A percentile compares a stretch with the other conserved stretches of the same genome.
phyloP scores from a whole-genome alignment of 805 yeast genomes.

The Wickerhamiella brachini region DNA sequence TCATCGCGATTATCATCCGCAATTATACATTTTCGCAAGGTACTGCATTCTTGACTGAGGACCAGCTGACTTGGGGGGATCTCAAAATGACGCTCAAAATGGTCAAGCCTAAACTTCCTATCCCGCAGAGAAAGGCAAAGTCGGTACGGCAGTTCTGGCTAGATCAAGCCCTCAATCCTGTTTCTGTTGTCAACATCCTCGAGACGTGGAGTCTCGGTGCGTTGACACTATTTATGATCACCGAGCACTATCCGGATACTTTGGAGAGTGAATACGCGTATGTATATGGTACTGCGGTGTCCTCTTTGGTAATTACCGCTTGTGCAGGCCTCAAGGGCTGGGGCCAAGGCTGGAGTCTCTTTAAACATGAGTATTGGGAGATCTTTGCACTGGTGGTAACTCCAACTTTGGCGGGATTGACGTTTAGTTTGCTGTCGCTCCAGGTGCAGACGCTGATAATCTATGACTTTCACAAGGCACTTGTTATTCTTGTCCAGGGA shows the following conservation, averaged over 20 bases:
- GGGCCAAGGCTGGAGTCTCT: slow-evolving; percentile 27
- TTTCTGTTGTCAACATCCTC: slow-evolving; percentile 5
- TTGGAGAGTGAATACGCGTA: slow-evolving; percentile 20
- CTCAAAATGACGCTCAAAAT: slow-evolving; percentile 46
- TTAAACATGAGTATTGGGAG: slow-evolving; percentile 52
- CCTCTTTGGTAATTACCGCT: slow-evolving; percentile 9
- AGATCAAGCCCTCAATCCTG: slow-evolving; percentile 6
- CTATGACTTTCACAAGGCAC: slow-evolving; percentile 32
- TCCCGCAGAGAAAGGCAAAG: slow-evolving; percentile 17
- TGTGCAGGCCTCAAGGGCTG: slow-evolving; percentile 8
- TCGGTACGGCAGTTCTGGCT: slow-evolving; percentile 14
- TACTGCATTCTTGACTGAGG: slow-evolving; percentile 65
- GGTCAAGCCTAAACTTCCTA: slow-evolving; percentile 32
- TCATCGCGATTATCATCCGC: slow-evolving; percentile 75
- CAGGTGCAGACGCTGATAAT: slow-evolving; percentile 9
- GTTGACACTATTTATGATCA: slow-evolving; percentile 45
- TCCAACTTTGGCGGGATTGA: slow-evolving; percentile 14
- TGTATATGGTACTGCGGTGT: slow-evolving; percentile 33
- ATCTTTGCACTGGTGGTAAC: slow-evolving; percentile 35
- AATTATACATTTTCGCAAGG: slow-evolving; percentile 79
- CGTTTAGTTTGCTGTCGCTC: slow-evolving; percentile 5
- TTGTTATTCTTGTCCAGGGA: slow-evolving; percentile 30
- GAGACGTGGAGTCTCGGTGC: slow-evolving; percentile 29
- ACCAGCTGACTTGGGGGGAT: slow-evolving; percentile 81
- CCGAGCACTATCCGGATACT: slow-evolving; percentile 48